Percentiles rank a stretch among this genome's conserved stretches.
Evolutionary conservation across 2,329 filamentous ascomycete species (phyloP).

Genomic region (Talaromyces amestolkiae): DNA sequence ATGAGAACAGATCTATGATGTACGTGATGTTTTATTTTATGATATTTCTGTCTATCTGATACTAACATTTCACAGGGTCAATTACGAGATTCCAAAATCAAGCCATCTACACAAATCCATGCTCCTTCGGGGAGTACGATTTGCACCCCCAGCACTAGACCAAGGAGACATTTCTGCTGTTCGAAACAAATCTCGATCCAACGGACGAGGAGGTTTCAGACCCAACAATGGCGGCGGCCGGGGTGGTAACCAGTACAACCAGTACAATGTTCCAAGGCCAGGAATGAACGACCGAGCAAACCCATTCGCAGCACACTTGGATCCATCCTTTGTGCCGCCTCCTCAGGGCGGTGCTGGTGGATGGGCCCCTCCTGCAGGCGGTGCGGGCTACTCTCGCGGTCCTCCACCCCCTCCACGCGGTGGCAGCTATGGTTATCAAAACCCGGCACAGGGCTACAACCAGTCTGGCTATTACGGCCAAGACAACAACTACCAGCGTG

Average conservation of each 20-base stretch:
- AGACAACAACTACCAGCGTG: constrained; percentile 29
- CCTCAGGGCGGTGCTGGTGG: constrained; percentile 32
- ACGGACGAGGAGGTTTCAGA: constrained; percentile 46
- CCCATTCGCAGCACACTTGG: constrained; percentile 49
- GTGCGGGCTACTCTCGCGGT: constrained; percentile 34
- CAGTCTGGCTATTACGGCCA: constrained; percentile 29
- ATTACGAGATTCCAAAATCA: constrained; percentile 77
- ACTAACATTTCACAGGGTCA: constrained; percentile 57
- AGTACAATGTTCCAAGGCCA: constrained; percentile 7
- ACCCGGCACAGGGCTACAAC: constrained; percentile 20
- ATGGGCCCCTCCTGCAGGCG: constrained; percentile 33
- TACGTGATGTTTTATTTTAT: constrained; percentile 45
- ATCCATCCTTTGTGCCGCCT: constrained; percentile 42
- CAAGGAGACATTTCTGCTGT: constrained; percentile 72
- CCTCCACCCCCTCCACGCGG: constrained; percentile 42
- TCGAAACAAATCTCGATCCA: constrained; percentile 61
- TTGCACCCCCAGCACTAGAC: constrained; percentile 70
- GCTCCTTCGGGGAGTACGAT: constrained; percentile 78
- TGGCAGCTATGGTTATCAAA: constrained; percentile 30
- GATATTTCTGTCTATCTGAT: neutral
- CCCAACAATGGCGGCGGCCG: constrained; percentile 38
- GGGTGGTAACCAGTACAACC: constrained; percentile 56
- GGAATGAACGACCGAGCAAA: constrained; percentile 38
- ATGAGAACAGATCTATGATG: constrained; percentile 83
- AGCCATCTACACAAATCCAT: constrained; percentile 84